phyloP scores from a whole-genome alignment of 176 grass and related monocot genomes.

The Tillandsia leiboldiana region DNA sequence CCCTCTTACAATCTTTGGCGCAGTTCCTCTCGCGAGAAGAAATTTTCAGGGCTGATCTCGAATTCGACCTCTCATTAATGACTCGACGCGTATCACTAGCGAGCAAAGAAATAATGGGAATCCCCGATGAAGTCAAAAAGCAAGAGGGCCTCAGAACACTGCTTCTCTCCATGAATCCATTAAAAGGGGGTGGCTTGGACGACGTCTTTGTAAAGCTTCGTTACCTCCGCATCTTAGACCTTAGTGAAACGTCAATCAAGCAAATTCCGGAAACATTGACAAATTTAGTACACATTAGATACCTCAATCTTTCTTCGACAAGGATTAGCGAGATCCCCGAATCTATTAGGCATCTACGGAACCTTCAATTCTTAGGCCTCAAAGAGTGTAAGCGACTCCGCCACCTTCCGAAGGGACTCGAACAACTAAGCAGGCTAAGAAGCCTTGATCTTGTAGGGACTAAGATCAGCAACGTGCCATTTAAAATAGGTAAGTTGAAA shows the following conservation, averaged over 20 bases:
- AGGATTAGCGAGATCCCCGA: constrained; percentile 48
- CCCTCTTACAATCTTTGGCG: constrained; percentile 34
- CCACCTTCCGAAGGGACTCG: constrained; percentile 43
- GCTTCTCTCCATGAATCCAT: constrained; percentile 51
- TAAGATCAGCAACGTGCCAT: constrained; percentile 18
- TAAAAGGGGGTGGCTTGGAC: constrained; percentile 24
- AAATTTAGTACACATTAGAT: constrained; percentile 48
- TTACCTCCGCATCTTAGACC: constrained; percentile 46
- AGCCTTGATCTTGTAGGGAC: constrained; percentile 58
- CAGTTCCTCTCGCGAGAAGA: constrained; percentile 38
- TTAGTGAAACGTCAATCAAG: constrained; percentile 41
- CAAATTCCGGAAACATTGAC: constrained; percentile 43
- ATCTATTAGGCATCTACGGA: constrained; percentile 33
- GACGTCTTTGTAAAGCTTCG: constrained; percentile 30
- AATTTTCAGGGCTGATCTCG: constrained; percentile 19
- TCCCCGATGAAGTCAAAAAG: constrained; percentile 35
- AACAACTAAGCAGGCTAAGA: constrained; percentile 49
- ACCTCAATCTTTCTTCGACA: constrained; percentile 57
- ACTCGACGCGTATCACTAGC: constrained; percentile 32
- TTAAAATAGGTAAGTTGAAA: constrained; percentile 48
- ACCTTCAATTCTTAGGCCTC: constrained; percentile 58
- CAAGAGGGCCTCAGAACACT: constrained; percentile 42
- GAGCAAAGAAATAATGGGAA: constrained; percentile 13
- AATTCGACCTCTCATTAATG: constrained; percentile 1
- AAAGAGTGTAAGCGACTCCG: constrained; percentile 48